Base-by-base conservation (phyloP, 768 basidiomycete genomes). In the Pleurotus pulmonarius region DNA sequence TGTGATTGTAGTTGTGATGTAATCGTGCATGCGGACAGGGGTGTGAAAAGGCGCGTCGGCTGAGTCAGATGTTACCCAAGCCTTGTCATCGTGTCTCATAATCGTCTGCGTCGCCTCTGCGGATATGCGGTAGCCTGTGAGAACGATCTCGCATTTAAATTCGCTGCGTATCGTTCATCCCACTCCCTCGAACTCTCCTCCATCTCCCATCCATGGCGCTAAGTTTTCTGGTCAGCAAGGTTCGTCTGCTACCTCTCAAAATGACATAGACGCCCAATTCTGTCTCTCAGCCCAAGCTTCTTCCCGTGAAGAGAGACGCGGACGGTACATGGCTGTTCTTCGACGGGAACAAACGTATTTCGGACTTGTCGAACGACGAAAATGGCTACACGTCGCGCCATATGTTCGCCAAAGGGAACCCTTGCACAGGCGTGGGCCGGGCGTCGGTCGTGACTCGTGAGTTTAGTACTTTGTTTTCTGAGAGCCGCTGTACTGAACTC, bases 241-340 rank as follows among this genome's bases (percentile, higher is more conserved):
- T 52, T 18, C 13, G 39, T 24, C 24, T 7, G 8, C 34, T 18
- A 9, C 13, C 20, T n/a, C 15, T 49, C 11, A 18, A 9, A 40
- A 8, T 24, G 41, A 12, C 34, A 20, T 24, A 3, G 8, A 40
- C 22, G n/a, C 9, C 4, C 38, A 24, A 13, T 16, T 52, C 9
- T 22, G n/a, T n/a, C 15, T 5, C n/a, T 1, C 39, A 52, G 49
- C 49, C 49, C 24, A 52, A 13, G 9, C 49, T 52, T 40, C 37
- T 52, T 15, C 49, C 49, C 8, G 40, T 39, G 6, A 15, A 13
- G 11, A 11, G 49, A 18, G 49, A 41, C 24, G n/a, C 29, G 2
- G 49, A 52, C 16, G 49, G 49, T 38, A 39, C 34, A 5, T 52
- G 49, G 49, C 37, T 52, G 5, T 52, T 39, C 38, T 52, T 52